phyloP scores from a whole-genome alignment of 2,329 filamentous ascomycete species.

The Aspergillus brasiliensis region DNA sequence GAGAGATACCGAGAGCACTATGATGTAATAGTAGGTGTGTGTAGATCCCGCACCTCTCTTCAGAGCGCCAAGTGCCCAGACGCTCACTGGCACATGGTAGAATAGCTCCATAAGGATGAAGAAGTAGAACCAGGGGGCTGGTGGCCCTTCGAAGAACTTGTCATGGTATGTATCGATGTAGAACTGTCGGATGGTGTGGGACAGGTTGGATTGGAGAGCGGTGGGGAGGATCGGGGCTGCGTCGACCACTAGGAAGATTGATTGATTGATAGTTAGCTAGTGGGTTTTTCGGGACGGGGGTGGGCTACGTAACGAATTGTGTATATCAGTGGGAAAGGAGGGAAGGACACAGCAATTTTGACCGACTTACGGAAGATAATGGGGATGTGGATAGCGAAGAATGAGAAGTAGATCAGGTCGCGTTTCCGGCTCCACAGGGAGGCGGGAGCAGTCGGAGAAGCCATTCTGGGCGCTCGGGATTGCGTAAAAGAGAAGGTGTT shows the following conservation, averaged over 20 bases:
- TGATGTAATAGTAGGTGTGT: conserved; percentile 3
- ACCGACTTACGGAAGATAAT: conserved; percentile 58
- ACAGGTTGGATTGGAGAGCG: conserved; percentile 52
- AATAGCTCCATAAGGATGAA: conserved; percentile 62
- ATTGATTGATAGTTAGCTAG: not conserved
- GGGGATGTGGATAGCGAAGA: conserved; percentile 64
- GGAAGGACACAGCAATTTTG: not conserved
- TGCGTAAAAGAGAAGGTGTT: not conserved
- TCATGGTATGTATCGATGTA: conserved; percentile 65
- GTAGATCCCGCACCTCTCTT: conserved; percentile 45
- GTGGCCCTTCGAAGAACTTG: conserved; percentile 61
- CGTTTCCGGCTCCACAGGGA: conserved; percentile 38
- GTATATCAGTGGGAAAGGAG: not conserved
- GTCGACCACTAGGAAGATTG: conserved; percentile 56
- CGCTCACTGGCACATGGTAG: conserved; percentile 62
- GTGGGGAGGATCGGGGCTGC: conserved; percentile 61
- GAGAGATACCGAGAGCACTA: not conserved
- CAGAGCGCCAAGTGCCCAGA: conserved; percentile 62
- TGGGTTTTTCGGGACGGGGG: not conserved
- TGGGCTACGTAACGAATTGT: not conserved
- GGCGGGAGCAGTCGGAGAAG: conserved; percentile 8
- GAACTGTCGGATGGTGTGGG: conserved; percentile 54
- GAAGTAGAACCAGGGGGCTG: conserved; percentile 60
- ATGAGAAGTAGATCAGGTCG: conserved; percentile 53
- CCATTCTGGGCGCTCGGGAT: conserved; percentile 8